Base-by-base conservation (phyloP, 768 basidiomycete genomes). In the Amanita muscaria region DNA sequence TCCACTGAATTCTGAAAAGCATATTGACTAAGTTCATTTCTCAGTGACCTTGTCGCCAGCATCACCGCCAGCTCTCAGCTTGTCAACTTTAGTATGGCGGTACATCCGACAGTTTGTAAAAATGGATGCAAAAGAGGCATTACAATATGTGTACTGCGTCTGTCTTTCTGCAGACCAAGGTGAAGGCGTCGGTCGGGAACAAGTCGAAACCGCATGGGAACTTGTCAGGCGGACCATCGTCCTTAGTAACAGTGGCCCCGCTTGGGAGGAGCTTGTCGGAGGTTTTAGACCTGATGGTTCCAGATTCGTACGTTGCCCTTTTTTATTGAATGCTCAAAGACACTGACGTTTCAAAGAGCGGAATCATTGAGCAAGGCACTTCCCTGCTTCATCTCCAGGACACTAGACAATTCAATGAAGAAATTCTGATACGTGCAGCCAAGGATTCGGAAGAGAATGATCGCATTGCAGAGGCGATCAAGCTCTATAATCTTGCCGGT, bases 241-340 rank as follows among this genome's bases (percentile, higher is more conserved):
- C 2, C 64, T 83, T 32, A 80, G 83, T 5, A 87, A 87, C 55
- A 72, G 77, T 3, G 85, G 85, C 1, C 79, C 82, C 5, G 83
- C 74, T 12, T 98, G 93, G 88, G 87, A 92, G 38, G 88, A 89
- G 60, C 77, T 99, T 14, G 83, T 98, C 2, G 94, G 94, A n/a
- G 90, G 88, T 8, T 87, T 94, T 56, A 73, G 87, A 50, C 68
- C 80, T 4, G 93, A 99, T 52, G 92, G 92, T 3, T 81, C 88
- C n/a, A 75, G 79, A 69, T 87, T 85, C 62, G 89, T 90, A 60
- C 56, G 86, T 78, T 7, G 23, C 18, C 35, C 46, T 39, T 35
- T n/a, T n/a, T 11, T 1, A 27, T 37, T 39, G 41, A 30, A 16
- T 10, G 8, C 31, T 30, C 27, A 11, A 15, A 22, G 15, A 12